Evolutionary conservation across 2,329 filamentous ascomycete genomes (phyloP).

Genomic region (Thelonectria discophora): DNA sequence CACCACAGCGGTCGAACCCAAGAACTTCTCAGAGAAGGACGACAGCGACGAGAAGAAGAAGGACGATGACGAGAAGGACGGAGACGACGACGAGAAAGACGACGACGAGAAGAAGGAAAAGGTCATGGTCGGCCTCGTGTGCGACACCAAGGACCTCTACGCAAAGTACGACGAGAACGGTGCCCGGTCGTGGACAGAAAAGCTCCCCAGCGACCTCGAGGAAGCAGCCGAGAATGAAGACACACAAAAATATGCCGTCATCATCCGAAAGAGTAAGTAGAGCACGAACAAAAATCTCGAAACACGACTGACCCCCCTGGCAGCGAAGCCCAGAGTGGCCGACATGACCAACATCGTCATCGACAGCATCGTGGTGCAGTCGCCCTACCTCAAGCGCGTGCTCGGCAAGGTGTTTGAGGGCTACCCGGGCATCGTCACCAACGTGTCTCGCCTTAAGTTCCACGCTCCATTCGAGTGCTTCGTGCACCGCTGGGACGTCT

Average conservation of each 20-base stretch:
- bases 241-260: slow-evolving; percentile 68
- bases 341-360: slow-evolving; percentile 68
- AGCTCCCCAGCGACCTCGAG: slow-evolving; percentile 62
- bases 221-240: slow-evolving; percentile 68
- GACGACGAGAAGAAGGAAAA: slow-evolving; percentile 32
- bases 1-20: slow-evolving; percentile 10
- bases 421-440: slow-evolving; percentile 68
- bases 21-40: slow-evolving; percentile 25
- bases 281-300: not conserved
- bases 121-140: slow-evolving; percentile 47
- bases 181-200: slow-evolving; percentile 63
- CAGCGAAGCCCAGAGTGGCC: slow-evolving; percentile 57
- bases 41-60: not conserved
- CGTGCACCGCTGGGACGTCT: slow-evolving; percentile 69
- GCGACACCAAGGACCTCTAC: slow-evolving; percentile 55
- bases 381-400: slow-evolving; percentile 65
- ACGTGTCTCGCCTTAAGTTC: slow-evolving; percentile 69
- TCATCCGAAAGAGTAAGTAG: slow-evolving; percentile 60
- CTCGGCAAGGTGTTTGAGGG: slow-evolving; percentile 63
- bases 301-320: not conserved
- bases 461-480: slow-evolving; percentile 68
- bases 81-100: slow-evolving; percentile 17
- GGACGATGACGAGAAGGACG: slow-evolving; percentile 30
- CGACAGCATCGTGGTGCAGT: slow-evolving; percentile 71
- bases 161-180: slow-evolving; percentile 57